Conservation (phyloP, 176 grass and related monocot species). For the Urochloa ruziziensis region DNA sequence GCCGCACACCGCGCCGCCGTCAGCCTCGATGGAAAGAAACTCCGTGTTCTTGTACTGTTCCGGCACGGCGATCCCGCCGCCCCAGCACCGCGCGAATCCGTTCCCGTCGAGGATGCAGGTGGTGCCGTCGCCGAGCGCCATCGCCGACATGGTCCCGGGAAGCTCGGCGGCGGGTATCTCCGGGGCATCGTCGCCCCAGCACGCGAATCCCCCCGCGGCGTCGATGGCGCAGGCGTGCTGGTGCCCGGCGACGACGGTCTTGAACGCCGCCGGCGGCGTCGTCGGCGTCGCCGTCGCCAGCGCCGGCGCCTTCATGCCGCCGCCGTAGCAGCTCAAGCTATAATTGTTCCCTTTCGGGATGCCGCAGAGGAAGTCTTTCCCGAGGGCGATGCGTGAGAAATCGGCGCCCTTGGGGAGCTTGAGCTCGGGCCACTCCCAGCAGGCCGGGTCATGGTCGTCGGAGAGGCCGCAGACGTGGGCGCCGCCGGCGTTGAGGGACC, state of each 20-base stretch:
- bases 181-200: constrained; percentile 70
- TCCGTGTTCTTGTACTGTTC: background rate
- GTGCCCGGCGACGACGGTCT: constrained; percentile 42
- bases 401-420: constrained; percentile 3
- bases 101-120: constrained; percentile 65
- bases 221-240: constrained; percentile 65
- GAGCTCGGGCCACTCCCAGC: constrained; percentile 71
- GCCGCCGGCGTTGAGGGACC: constrained; percentile 54
- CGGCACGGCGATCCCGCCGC: constrained; percentile 42
- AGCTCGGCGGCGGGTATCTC: background rate
- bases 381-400: constrained; percentile 71
- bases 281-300: background rate
- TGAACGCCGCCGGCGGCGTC: constrained; percentile 41
- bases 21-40: constrained; percentile 66
- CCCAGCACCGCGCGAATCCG: constrained; percentile 58
- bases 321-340: constrained; percentile 40
- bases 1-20: constrained; percentile 68
- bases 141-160: constrained; percentile 16
- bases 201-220: constrained; percentile 27
- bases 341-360: background rate
- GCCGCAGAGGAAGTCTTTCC: constrained; percentile 82
- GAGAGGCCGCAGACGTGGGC: constrained; percentile 68
- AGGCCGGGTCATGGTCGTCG: constrained; percentile 25
- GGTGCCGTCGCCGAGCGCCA: constrained; percentile 64
- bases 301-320: constrained; percentile 29